Conservation (phyloP, 805 yeast genomes). For the Saccharomycopsis sp. region DNA sequence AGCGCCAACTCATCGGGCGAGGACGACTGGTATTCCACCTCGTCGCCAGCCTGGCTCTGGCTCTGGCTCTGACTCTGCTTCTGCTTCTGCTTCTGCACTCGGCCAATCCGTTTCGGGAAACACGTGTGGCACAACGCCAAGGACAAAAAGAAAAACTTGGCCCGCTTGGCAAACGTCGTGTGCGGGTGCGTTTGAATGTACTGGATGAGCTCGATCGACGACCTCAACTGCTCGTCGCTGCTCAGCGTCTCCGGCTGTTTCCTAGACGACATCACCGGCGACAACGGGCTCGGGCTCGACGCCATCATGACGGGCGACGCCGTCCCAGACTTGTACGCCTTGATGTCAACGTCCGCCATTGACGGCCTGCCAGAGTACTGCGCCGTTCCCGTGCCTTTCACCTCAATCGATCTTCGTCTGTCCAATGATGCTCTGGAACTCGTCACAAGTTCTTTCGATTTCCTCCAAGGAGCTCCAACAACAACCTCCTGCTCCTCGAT, state of each 20-base stretch:
- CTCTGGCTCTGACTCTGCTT: too few relatives aligned
- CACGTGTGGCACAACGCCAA: slow-evolving; percentile 88
- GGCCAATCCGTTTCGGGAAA: slow-evolving; percentile 50
- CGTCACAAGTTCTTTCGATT: slow-evolving; percentile 4
- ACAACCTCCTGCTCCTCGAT: too few relatives aligned
- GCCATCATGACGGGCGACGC: too few relatives aligned
- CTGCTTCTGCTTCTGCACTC: slow-evolving; percentile 2
- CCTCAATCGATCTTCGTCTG: slow-evolving; percentile 26
- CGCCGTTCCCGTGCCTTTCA: slow-evolving; percentile 33
- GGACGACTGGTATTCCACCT: slow-evolving; percentile 79
- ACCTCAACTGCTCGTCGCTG: slow-evolving; percentile 20
- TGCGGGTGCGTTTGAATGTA: slow-evolving; percentile 68
- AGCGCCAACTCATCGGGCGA: slow-evolving; percentile 96
- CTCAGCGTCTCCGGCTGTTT: neutral
- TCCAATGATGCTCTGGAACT: neutral
- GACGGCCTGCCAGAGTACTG: slow-evolving; percentile 48
- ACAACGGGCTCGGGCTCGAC: too few relatives aligned
- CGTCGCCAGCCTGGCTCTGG: slow-evolving; percentile 29
- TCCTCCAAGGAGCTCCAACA: slow-evolving; percentile 3
- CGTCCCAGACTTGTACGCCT: neutral
- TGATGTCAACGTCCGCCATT: slow-evolving; percentile 35
- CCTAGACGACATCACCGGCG: neutral
- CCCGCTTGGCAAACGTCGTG: slow-evolving; percentile 58
- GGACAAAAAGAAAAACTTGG: slow-evolving; percentile 69
- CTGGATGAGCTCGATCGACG: slow-evolving; percentile 57